Conservation (phyloP, 345 rosid genomes). For the Hibiscus trionum region DNA sequence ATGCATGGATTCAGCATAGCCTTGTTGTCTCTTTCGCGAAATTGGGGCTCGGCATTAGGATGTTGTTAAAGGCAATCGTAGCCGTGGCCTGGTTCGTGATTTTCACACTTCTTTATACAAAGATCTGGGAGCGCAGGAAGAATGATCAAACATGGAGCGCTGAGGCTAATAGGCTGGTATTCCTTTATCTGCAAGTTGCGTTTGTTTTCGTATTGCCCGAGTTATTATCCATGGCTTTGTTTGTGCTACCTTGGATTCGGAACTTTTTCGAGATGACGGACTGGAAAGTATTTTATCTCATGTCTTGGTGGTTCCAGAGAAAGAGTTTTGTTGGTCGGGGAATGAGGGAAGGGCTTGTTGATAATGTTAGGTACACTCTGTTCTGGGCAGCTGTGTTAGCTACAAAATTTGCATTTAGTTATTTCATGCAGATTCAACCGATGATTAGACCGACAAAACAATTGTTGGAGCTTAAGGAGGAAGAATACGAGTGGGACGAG, state of each 20-base stretch:
- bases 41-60: constrained; percentile 52
- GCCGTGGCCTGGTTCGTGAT: constrained; percentile 59
- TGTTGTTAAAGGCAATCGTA: constrained; percentile 67
- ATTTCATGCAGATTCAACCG: not conserved
- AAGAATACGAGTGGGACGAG: not conserved
- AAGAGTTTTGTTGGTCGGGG: not conserved
- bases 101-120: constrained; percentile 53
- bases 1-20: constrained; percentile 50
- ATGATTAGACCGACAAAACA: not conserved
- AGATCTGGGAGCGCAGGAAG: constrained; percentile 60
- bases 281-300: not conserved
- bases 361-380: not conserved
- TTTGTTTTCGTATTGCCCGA: not conserved
- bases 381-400: not conserved
- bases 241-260: not conserved
- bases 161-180: not conserved
- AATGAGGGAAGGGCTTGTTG: not conserved
- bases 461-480: not conserved
- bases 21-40: constrained; percentile 74
- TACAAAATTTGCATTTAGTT: not conserved
- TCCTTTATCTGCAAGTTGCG: not conserved
- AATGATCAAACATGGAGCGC: constrained; percentile 19
- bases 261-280: not conserved
- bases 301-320: not conserved
- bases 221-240: not conserved